Evolutionary conservation across 23 red algal species (phyloP), one percentile per base, ranked within the genome.

Genomic region (Gracilariopsis chorda): DNA sequence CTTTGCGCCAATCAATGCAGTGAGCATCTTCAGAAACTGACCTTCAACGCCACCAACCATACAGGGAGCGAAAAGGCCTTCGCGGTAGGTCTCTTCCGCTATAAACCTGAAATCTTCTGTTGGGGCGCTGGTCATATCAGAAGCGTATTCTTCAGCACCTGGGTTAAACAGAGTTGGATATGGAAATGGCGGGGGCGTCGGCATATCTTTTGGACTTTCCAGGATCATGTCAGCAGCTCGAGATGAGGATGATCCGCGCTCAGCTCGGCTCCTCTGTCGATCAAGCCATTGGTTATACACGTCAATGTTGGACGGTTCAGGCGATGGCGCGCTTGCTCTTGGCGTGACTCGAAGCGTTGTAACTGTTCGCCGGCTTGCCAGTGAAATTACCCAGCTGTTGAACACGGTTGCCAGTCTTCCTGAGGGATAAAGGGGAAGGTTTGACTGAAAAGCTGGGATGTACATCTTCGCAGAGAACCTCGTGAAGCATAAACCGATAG

Each of bases 11-110:
- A 43, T 57, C n/a, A 88, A 33, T 29, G 23, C 16, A 13, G 90
- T 83, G 21, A 96, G 13, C 80, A 90, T 88, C 52, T 87, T 85
- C 4, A 96, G 43, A 46, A 96, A 83, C 56, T 85, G 77, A 0
- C 94, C 94, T 77, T 96, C 84, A 12, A 92, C 52, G 0, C 44
- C 61, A 2, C 88, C 88, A 17, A 94, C 84, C 91, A 94, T 94
- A 46, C 86, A 90, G 12, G 86, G 86, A 10, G 86, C 86, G 48
- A 78, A 90, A 5, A 90, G 33, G 17, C 56, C 86, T 4, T 67
- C 68, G 7, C 36, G 28, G 19, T 19, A 49, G 36, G 86, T 90
- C 47, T 90, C 86, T 51, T 90, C 48, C 0, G 72, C 86, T 27
- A 90, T 79, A n/a, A 23, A 48, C 19, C 48, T 70, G 28, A 90